Percentiles rank a stretch among this genome's conserved stretches.
phyloP scores from a whole-genome alignment of 352 stramenopile species.

The Phytophthora ohioensis region DNA sequence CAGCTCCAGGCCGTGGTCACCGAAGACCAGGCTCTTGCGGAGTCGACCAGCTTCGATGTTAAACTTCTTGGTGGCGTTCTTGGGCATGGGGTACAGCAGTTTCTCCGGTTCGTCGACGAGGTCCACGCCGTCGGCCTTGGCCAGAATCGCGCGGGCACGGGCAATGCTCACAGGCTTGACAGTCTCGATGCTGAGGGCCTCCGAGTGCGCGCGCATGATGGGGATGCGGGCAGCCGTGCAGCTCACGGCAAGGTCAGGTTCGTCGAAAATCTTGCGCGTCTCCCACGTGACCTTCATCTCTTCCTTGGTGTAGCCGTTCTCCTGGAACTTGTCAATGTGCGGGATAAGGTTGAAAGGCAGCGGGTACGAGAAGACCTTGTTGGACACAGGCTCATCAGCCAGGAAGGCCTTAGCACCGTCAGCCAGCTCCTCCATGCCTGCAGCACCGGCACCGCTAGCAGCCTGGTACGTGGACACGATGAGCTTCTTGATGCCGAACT shows the following conservation, averaged over 20 bases:
- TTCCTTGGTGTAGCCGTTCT: constrained; percentile 99
- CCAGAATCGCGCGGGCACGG: constrained; percentile 84
- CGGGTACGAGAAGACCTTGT: constrained; percentile 97
- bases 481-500: constrained; percentile 96
- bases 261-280: constrained; percentile 97
- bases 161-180: constrained; percentile 89
- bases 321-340: constrained; percentile 99
- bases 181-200: constrained; percentile 96
- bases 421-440: constrained; percentile 96
- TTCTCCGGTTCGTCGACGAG: constrained; percentile 91
- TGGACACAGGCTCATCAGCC: constrained; percentile 72
- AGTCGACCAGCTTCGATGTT: constrained; percentile 98
- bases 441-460: constrained; percentile 89
- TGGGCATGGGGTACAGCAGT: constrained; percentile 97
- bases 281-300: constrained; percentile 99
- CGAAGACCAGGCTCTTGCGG: constrained; percentile 95
- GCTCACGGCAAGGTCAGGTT: constrained; percentile 79
- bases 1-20: constrained; percentile 96
- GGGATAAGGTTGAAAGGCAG: constrained; percentile 99
- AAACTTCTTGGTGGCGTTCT: constrained; percentile 97
- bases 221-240: constrained; percentile 98
- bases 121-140: constrained; percentile 92
- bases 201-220: constrained; percentile 97
- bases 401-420: constrained; percentile 87
- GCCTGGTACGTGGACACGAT: constrained; percentile 97